Conservation (phyloP, 2,329 filamentous ascomycete genomes). For the Cryphonectria nitschkei region DNA sequence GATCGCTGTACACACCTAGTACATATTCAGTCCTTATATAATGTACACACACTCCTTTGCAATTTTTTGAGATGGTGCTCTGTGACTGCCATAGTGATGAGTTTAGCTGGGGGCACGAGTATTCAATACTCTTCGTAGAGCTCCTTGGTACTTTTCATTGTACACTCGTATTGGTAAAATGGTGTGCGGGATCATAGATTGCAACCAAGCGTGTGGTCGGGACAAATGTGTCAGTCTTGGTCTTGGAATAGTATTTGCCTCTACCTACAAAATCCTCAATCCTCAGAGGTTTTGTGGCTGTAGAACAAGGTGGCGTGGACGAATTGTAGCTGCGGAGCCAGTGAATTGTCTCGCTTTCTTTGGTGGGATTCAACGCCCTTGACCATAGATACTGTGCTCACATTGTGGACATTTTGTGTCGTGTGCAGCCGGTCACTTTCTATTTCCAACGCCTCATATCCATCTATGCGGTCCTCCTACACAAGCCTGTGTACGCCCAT, state of each 20-base stretch:
- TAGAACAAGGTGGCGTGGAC: conserved; percentile 7
- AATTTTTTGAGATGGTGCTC: background rate
- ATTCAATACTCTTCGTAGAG: background rate
- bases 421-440: background rate
- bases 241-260: conserved; percentile 12
- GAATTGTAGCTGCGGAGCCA: conserved; percentile 8
- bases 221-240: background rate
- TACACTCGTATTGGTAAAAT: background rate
- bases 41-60: background rate
- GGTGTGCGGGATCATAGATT: background rate
- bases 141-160: background rate
- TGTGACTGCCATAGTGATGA: background rate
- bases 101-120: no score
- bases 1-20: conserved; percentile 4
- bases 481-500: background rate
- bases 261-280: conserved; percentile 12
- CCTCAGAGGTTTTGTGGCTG: background rate
- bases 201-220: background rate
- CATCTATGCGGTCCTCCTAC: background rate
- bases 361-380: conserved; percentile 11
- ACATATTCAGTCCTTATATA: conserved; percentile 5
- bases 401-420: background rate
- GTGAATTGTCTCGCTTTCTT: conserved; percentile 9
- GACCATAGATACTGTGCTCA: background rate
- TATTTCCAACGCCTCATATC: background rate